Conservation (phyloP, 805 yeast species). For the Lachancea mirantina region DNA sequence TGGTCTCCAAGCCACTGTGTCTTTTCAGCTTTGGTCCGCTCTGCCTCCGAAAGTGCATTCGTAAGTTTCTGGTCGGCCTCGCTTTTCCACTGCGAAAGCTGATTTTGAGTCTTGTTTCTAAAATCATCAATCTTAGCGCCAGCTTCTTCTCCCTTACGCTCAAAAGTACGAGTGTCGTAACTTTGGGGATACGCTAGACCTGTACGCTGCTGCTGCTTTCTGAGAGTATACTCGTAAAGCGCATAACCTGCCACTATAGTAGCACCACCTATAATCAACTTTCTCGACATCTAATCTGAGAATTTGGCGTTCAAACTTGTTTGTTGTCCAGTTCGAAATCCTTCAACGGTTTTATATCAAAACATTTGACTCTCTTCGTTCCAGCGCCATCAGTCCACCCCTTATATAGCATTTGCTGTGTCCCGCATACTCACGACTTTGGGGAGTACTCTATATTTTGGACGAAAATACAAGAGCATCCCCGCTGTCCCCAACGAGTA, state of each 20-base stretch:
- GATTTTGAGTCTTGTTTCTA: constrained; percentile 6
- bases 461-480: too few relatives aligned
- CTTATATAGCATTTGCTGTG: too few relatives aligned
- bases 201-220: constrained; percentile 16
- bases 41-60: constrained; percentile 8
- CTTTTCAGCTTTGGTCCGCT: constrained; percentile 9
- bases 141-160: constrained; percentile 7
- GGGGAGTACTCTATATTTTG: too few relatives aligned
- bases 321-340: too few relatives aligned
- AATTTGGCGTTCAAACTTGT: too few relatives aligned
- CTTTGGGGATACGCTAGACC: constrained; percentile 1
- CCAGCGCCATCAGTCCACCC: too few relatives aligned
- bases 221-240: constrained; percentile 20
- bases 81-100: constrained; percentile 5
- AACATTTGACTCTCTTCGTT: too few relatives aligned
- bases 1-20: constrained; percentile 10
- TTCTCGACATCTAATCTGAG: constrained; percentile 17
- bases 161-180: constrained; percentile 7
- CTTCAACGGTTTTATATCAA: too few relatives aligned
- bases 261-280: constrained; percentile 23
- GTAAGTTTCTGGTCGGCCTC: constrained; percentile 10
- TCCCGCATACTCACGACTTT: too few relatives aligned
- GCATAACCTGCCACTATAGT: constrained; percentile 23
- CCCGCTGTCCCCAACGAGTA: too few relatives aligned
- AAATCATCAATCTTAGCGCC: constrained; percentile 11